Base-by-base conservation (phyloP, 2,329 filamentous ascomycete species). In the Neofusicoccum umdonicola region DNA sequence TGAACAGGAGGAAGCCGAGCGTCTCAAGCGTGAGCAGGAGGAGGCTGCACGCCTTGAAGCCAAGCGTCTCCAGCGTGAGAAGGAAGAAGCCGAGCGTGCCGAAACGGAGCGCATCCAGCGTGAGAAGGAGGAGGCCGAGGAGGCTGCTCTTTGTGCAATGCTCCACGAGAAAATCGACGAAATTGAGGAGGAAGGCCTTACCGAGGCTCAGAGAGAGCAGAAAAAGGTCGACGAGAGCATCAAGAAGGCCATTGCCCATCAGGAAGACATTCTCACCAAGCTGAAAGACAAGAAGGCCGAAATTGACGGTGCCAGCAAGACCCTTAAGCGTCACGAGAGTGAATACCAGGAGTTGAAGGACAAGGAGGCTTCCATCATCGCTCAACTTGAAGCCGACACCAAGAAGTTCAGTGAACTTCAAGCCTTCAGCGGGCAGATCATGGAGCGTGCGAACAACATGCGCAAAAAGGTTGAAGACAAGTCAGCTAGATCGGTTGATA, bases 401-500 rank as follows among this genome's bases (percentile, higher is more conserved):
- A 54, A 52, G 47, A 51, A 62, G 11, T 54, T n/a, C 31, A 17
- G 12, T 15, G 42, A 60, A 27, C 56, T 60, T 19, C 56, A 60
- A n/a, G 37, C 22, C 31, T 31, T 11, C n/a, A 60, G 56, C 13
- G 50, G 52, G 35, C n/a, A 22, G n/a, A 48, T 62, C 19, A 62
- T 51, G 19, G 27, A 62, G 17, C 50, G 45, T 12, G 50, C 45
- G 12, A 27, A 45, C 34, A 27, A 52, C 15, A 42, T 62, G 60
- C 60, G 45, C 7, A 42, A 42, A 13, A 51, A 52, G 34, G 50
- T 60, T 13, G 60, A 62, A 15, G 39, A 52, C 12, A 62, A 62
- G 34, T 19, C 17, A 2, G 3, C 31, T 4, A 37, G 35, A 9
- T 44, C 37, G 27, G 27, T 34, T 17, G 50, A 51, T 17, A 41